Evolutionary conservation across 345 rosid genomes (phyloP).

Genomic region (Euclidium syriacum): DNA sequence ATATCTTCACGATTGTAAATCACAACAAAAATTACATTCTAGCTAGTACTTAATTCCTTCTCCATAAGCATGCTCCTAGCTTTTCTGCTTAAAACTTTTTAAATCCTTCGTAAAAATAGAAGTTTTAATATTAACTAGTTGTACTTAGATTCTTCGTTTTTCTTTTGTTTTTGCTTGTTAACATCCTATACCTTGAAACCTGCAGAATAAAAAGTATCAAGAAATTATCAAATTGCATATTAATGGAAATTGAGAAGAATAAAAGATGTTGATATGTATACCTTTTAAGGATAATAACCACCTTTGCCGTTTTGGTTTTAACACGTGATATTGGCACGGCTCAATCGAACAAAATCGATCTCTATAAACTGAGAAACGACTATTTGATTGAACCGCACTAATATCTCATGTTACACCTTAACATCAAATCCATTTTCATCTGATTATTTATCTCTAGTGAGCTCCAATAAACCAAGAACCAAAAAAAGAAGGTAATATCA

Average conservation of each 20-base stretch:
- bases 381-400: conserved; percentile 88
- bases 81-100: background rate
- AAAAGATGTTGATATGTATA: background rate
- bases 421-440: background rate
- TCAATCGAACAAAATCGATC: conserved; percentile 67
- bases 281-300: background rate
- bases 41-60: background rate
- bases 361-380: conserved; percentile 33
- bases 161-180: background rate
- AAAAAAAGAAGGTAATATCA: background rate
- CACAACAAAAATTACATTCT: background rate
- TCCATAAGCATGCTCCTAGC: background rate
- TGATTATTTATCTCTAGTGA: background rate
- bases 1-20: background rate
- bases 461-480: background rate
- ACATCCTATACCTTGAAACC: background rate
- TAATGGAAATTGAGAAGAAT: background rate
- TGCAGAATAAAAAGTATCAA: background rate
- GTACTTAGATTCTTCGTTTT: conserved; percentile 19
- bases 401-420: conserved; percentile 53
- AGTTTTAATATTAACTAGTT: background rate
- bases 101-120: conserved; percentile 11
- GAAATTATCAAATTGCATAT: background rate
- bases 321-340: conserved; percentile 98
- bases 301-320: background rate